Evolutionary conservation across 768 basidiomycete genomes (phyloP).

Genomic region (Mycena leptocephala): DNA sequence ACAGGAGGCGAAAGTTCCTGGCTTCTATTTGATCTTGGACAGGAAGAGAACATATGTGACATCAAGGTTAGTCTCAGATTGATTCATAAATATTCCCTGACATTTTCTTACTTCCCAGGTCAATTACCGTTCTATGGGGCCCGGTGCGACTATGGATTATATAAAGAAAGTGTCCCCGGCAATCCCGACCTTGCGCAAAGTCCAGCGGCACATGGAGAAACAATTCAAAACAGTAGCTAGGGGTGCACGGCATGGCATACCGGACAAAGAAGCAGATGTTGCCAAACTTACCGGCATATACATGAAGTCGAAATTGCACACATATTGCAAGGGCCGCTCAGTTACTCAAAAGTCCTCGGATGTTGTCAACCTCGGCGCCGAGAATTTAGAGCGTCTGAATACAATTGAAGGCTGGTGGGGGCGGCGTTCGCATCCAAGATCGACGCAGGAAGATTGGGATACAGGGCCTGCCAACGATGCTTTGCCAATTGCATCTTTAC

Average conservation of each 20-base stretch:
- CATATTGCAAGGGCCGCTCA: not conserved
- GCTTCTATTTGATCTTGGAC: constrained; percentile 30
- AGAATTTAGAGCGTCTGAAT: constrained; percentile 8
- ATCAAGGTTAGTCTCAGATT: constrained; percentile 24
- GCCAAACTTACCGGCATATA: constrained; percentile 24
- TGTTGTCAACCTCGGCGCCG: constrained; percentile 3
- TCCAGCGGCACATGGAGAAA: constrained; percentile 38
- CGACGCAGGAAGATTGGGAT: constrained; percentile 18
- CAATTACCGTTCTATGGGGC: constrained; percentile 29
- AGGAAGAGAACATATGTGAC: constrained; percentile 36
- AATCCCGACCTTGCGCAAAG: constrained; percentile 32
- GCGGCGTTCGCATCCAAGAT: constrained; percentile 1
- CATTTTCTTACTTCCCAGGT: not conserved
- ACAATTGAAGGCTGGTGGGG: constrained; percentile 29
- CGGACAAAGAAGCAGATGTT: constrained; percentile 35
- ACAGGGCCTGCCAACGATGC: not conserved
- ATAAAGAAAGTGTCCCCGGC: constrained; percentile 33
- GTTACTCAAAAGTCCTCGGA: constrained; percentile 1
- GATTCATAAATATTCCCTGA: too few species aligned
- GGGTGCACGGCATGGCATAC: constrained; percentile 28
- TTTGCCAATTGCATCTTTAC: too few species aligned
- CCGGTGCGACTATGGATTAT: constrained; percentile 37
- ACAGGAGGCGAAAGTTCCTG: constrained; percentile 10
- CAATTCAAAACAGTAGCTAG: constrained; percentile 23
- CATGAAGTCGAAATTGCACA: constrained; percentile 9